These are phyloP conservation scores for Malassezia psittaci DNA, from an alignment of 1,284 basidiomycete genomes.

Conservation along the genomic window DNA sequence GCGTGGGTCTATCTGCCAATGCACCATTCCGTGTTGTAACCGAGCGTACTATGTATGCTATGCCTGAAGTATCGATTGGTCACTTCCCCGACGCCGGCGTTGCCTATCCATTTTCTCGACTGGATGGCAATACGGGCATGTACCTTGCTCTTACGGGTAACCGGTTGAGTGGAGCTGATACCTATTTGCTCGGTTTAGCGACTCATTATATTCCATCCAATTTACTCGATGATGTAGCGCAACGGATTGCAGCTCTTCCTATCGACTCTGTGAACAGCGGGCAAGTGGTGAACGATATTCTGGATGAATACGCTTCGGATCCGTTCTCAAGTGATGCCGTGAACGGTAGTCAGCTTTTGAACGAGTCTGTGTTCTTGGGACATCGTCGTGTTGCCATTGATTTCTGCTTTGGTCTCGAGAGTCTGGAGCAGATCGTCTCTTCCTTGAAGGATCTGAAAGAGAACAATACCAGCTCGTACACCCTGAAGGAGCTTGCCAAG, in stretches of 20 bases:
- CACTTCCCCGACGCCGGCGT: constrained; percentile 76
- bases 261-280: constrained; percentile 24
- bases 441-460: constrained; percentile 30
- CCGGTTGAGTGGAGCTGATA: constrained; percentile 36
- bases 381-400: constrained; percentile 37
- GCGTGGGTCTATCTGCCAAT: constrained; percentile 77
- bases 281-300: constrained; percentile 18
- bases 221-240: constrained; percentile 25
- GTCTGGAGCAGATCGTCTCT: constrained; percentile 30
- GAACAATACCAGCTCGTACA: constrained; percentile 14
- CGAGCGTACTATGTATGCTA: constrained; percentile 74
- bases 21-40: constrained; percentile 88
- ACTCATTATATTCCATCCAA: constrained; percentile 37
- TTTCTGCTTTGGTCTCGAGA: constrained; percentile 35
- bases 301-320: constrained; percentile 34
- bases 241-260: constrained; percentile 29
- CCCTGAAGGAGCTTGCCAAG: constrained; percentile 24
- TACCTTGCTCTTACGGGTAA: constrained; percentile 80
- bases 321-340: constrained; percentile 20
- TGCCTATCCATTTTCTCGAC: constrained; percentile 72
- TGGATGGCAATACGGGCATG: constrained; percentile 84
- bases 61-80: constrained; percentile 59
- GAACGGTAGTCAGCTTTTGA: constrained; percentile 16
- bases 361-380: constrained; percentile 33
- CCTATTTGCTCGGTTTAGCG: constrained; percentile 39